A percentile compares a stretch with the other conserved stretches of the same genome.
Evolutionary conservation across 305 asterid species (phyloP).

Genomic region (Lippia alba): DNA sequence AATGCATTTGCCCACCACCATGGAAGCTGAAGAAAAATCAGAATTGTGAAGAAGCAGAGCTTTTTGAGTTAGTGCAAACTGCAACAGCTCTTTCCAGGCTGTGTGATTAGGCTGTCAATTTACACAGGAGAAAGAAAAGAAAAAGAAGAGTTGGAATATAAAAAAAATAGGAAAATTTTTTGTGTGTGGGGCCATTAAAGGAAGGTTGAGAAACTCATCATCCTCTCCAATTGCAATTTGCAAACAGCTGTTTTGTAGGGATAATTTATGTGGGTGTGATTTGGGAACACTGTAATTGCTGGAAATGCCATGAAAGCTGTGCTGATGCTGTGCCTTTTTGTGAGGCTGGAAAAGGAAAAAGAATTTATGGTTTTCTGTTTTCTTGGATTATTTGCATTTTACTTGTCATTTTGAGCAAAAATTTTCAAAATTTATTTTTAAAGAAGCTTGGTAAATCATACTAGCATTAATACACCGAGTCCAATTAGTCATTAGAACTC

Average conservation of each 20-base stretch:
- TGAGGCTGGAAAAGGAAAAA: constrained; percentile 3
- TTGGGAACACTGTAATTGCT: constrained; percentile 24
- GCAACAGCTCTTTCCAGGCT: constrained; percentile 97
- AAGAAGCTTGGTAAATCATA: no score
- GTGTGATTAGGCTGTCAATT: constrained; percentile 91
- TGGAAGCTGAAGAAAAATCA: constrained; percentile 40
- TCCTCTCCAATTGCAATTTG: constrained; percentile 37
- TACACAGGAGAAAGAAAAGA: constrained; percentile 48
- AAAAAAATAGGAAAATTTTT: constrained; percentile 4
- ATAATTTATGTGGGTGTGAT: constrained; percentile 35
- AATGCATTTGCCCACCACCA: constrained; percentile 45
- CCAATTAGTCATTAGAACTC: no score
- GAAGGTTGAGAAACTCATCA: constrained; percentile 37
- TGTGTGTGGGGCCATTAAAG: constrained; percentile 56
- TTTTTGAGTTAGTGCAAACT: constrained; percentile 56
- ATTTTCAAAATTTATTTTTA: no score
- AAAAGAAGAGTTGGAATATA: constrained; percentile 32
- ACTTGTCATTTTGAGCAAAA: no score
- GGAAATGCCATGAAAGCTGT: constrained; percentile 41
- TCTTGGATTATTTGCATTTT: no score
- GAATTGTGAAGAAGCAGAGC: constrained; percentile 36
- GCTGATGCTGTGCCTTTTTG: constrained; percentile 21
- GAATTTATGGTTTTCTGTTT: no score
- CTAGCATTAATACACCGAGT: no score
- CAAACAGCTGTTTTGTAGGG: constrained; percentile 54